A percentile compares a stretch with the other conserved stretches of the same genome.
These are phyloP conservation scores for Persicaria maculosa DNA, from an alignment of 148 eudicot genomes.

Conservation along the genomic window DNA sequence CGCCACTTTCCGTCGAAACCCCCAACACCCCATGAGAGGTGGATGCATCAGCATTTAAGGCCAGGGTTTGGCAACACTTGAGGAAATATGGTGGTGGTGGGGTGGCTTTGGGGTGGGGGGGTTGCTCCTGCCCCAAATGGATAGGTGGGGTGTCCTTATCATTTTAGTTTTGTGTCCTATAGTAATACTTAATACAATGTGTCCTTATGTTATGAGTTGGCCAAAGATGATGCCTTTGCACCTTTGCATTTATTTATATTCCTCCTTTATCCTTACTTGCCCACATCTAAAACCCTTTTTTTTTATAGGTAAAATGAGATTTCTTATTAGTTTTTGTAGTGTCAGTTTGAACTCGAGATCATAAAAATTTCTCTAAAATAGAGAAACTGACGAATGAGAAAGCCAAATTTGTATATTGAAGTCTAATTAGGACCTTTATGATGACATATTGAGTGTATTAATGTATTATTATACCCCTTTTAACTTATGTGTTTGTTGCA, in stretches of 20 bases:
- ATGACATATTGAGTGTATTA: too few relatives aligned
- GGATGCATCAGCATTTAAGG: conserved; percentile 6
- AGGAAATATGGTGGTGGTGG: conserved; percentile 1
- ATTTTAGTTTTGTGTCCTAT: conserved; percentile 2
- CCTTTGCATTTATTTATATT: neutral
- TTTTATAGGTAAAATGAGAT: too few relatives aligned
- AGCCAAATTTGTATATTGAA: too few relatives aligned
- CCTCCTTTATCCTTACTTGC: neutral
- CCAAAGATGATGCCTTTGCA: neutral
- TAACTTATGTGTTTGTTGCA: neutral
- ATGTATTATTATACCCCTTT: neutral
- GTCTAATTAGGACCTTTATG: too few relatives aligned
- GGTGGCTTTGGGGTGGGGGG: neutral
- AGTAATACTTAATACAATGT: neutral
- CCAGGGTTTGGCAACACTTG: neutral
- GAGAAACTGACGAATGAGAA: too few relatives aligned
- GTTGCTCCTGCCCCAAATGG: neutral
- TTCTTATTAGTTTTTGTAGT: too few relatives aligned
- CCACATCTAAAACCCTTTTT: neutral
- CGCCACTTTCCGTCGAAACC: neutral
- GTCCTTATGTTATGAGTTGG: conserved; percentile 5
- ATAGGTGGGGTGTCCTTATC: conserved; percentile 7
- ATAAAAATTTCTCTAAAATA: too few relatives aligned
- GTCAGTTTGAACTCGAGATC: too few relatives aligned
- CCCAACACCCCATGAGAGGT: conserved; percentile 10